Evolutionary conservation across 192 early-diverging fungal species (phyloP).

Genomic region (Coemansia sp.): DNA sequence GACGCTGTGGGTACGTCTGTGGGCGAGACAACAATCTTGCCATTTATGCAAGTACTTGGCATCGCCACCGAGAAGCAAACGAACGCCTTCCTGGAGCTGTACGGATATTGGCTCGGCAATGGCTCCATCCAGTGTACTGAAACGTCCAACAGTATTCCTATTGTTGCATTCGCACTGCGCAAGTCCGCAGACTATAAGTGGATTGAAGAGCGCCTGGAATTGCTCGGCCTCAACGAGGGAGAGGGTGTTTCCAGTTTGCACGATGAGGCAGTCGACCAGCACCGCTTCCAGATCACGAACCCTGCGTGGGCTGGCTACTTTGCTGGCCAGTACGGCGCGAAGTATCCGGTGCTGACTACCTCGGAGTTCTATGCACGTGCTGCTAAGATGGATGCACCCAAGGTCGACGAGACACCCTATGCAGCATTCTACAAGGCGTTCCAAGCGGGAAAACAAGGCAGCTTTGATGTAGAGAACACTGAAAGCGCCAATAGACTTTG

Average conservation of each 20-base stretch:
- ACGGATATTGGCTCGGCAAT: constrained; percentile 31
- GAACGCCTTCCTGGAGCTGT: constrained; percentile 36
- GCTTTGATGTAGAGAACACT: neutral
- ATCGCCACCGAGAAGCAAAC: constrained; percentile 13
- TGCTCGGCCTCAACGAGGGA: constrained; percentile 5
- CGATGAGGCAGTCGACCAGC: neutral
- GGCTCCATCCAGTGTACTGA: neutral
- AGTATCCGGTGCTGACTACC: neutral
- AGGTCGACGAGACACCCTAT: neutral
- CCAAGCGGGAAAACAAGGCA: neutral
- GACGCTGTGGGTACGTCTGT: neutral
- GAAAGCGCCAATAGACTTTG: neutral
- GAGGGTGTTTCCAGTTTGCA: neutral
- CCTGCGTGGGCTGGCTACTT: constrained; percentile 21
- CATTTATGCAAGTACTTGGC: constrained; percentile 21
- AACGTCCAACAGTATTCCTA: neutral
- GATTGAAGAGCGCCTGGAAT: constrained; percentile 13
- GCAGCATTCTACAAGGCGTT: constrained; percentile 2
- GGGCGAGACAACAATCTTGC: neutral
- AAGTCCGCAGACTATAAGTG: constrained; percentile 4
- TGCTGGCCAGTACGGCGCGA: constrained; percentile 6
- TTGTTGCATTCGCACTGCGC: neutral
- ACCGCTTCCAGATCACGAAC: neutral
- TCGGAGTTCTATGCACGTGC: constrained; percentile 3
- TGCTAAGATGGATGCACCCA: constrained; percentile 3